Conservation (phyloP, 2,329 filamentous ascomycete species). For the Botrytis porri region DNA sequence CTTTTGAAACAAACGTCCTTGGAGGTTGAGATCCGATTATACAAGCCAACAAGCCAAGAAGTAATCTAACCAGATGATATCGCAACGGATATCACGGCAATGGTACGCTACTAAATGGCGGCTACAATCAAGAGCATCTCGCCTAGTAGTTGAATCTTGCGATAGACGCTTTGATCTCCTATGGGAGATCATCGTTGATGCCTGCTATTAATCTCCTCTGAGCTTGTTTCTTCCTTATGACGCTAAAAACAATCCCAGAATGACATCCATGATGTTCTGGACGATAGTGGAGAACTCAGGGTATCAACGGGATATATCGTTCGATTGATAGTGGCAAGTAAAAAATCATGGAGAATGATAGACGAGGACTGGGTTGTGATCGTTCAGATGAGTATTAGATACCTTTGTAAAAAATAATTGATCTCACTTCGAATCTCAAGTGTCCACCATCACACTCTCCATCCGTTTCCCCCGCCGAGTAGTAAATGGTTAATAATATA, state of each 20-base stretch:
- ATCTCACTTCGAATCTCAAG: background rate
- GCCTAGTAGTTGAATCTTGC: background rate
- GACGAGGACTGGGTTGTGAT: background rate
- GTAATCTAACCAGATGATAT: background rate
- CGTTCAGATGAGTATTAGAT: background rate
- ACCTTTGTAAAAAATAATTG: background rate
- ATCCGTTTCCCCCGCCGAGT: background rate
- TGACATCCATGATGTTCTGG: background rate
- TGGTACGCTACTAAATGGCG: background rate
- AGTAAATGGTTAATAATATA: background rate
- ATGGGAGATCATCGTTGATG: background rate
- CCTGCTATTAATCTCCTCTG: background rate
- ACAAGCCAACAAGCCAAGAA: background rate
- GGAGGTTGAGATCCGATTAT: slow-evolving; percentile 6
- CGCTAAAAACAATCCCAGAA: background rate
- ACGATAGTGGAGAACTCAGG: background rate
- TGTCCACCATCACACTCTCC: background rate
- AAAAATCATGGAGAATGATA: background rate
- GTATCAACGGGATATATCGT: background rate
- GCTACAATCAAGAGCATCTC: background rate
- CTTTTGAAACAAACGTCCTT: slow-evolving; percentile 19
- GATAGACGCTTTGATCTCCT: slow-evolving; percentile 4
- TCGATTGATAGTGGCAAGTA: slow-evolving; percentile 7
- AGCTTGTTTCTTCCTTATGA: slow-evolving; percentile 1
- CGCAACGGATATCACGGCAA: slow-evolving; percentile 1